Evolutionary conservation across 2,329 filamentous ascomycete genomes (phyloP), one percentile per base, ranked within the genome.

Genomic region (Cladobotryum protrusum): DNA sequence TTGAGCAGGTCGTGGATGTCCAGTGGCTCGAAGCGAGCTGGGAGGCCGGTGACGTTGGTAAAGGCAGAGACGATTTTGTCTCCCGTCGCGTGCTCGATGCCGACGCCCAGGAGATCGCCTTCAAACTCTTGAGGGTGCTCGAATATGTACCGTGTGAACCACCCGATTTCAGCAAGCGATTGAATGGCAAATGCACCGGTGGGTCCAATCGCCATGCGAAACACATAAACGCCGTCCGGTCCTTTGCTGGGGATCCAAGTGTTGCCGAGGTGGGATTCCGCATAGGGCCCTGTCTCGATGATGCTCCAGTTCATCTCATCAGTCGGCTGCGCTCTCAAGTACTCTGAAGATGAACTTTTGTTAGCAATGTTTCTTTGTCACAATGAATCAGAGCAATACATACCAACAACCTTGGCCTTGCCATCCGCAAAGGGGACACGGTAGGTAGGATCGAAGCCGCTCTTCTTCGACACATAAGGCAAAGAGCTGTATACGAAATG

Each of bases 401-500:
- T 49, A 49, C 48, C 51, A 6, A 43, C 39, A 14, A 53, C 51
- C 15, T 50, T 53, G 11, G 47, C 51, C 18, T 53, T 53, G 9
- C 48, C 51, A 7, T 53, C 51, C 14, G 35, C 47, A 2, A 50
- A 49, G 2, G 47, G 43, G 3, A 47, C 44, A 3, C 52, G 52
- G 17, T 56, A 56, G 18, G 48, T 52, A 3, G 52, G 49, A 15
- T 54, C 40, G 13, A 52, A 55, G 2, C 29, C 36, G 24, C 49
- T 44, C 37, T 49, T 49, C 29, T 54, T 56, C 1, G 52, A 54
- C 15, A 54, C 44, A 39, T 49, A 50, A 3, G 49, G 44, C 2
- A 52, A 42, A 33, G 52, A 35, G 15, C 48, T 50, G 14, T 50
- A 56, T 12, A 52, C 2, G 4, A 54, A 56, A 33, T 56, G 54